Evolutionary conservation across 768 basidiomycete species (phyloP).

Genomic region (Omphalotus guepiniiformis): DNA sequence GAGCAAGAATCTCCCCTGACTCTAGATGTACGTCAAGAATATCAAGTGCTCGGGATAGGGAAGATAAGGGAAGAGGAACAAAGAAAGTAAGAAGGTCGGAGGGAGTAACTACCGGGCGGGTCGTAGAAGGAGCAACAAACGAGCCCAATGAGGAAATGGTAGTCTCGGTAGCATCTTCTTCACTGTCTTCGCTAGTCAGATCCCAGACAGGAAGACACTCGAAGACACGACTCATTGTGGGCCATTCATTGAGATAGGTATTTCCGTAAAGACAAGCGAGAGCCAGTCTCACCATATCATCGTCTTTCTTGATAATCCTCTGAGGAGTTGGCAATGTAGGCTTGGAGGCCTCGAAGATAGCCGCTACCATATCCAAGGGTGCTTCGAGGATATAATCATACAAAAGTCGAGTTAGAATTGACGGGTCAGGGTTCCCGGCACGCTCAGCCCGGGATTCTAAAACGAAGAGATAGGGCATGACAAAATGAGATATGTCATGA

Average conservation of each 20-base stretch:
- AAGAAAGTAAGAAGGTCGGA: slow-evolving; percentile 80
- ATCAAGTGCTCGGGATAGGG: slow-evolving; percentile 82
- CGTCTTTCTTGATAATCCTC: slow-evolving; percentile 75
- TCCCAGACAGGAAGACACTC: slow-evolving; percentile 96
- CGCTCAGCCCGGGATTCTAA: slow-evolving; percentile 88
- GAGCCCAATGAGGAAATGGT: slow-evolving; percentile 77
- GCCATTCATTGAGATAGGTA: slow-evolving; percentile 66
- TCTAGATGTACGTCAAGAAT: slow-evolving; percentile 92
- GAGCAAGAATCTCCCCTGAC: slow-evolving; percentile 84
- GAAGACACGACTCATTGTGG: slow-evolving; percentile 86
- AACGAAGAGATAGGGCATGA: slow-evolving; percentile 91
- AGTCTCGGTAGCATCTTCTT: slow-evolving; percentile 75
- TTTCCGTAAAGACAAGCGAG: slow-evolving; percentile 88
- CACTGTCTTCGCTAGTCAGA: slow-evolving; percentile 47
- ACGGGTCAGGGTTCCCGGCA: slow-evolving; percentile 62
- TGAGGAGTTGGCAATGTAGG: slow-evolving; percentile 71
- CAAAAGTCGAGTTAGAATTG: slow-evolving; percentile 58
- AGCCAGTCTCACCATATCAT: slow-evolving; percentile 81
- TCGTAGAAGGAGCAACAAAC: slow-evolving; percentile 73
- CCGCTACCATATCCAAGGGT: slow-evolving; percentile 61
- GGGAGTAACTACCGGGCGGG: slow-evolving; percentile 50
- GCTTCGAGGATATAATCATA: slow-evolving; percentile 70
- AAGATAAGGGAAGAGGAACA: slow-evolving; percentile 65
- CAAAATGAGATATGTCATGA: slow-evolving; percentile 66
- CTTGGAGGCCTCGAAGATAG: slow-evolving; percentile 89